phyloP scores from a whole-genome alignment of 257 asterid genomes.

The Orobanche coerulescens region DNA sequence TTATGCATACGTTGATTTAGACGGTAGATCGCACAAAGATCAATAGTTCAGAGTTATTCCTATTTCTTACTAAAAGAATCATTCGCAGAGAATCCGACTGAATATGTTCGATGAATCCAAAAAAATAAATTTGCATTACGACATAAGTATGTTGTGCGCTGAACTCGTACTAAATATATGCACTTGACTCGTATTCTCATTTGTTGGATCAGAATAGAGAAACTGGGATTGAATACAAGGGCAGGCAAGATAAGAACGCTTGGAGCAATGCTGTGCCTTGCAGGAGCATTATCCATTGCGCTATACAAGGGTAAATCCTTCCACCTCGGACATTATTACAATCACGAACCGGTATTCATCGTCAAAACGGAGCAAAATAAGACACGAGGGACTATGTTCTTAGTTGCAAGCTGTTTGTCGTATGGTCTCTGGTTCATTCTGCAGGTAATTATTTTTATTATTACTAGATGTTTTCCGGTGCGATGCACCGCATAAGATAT shows the following conservation, averaged over 20 bases:
- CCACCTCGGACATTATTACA: slow-evolving; percentile 16
- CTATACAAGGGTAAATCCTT: slow-evolving; percentile 45
- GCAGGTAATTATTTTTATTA: slow-evolving; percentile 33
- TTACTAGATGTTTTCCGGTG: background rate
- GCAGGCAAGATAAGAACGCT: slow-evolving; percentile 34
- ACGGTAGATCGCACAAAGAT: too few relatives aligned
- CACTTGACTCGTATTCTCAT: too few relatives aligned
- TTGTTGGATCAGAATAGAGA: slow-evolving; percentile 33
- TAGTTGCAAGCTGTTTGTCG: slow-evolving; percentile 35
- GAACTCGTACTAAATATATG: too few relatives aligned
- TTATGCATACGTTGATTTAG: too few relatives aligned
- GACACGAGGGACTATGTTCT: slow-evolving; percentile 48
- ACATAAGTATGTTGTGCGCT: too few relatives aligned
- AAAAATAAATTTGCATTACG: too few relatives aligned
- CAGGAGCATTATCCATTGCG: slow-evolving; percentile 40
- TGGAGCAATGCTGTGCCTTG: slow-evolving; percentile 49
- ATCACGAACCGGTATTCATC: background rate
- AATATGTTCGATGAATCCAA: too few relatives aligned
- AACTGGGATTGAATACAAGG: slow-evolving; percentile 21
- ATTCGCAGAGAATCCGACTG: too few relatives aligned
- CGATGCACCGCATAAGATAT: too few relatives aligned
- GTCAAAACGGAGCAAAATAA: slow-evolving; percentile 9
- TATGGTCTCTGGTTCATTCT: slow-evolving; percentile 49
- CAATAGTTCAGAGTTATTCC: too few relatives aligned
- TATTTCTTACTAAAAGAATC: too few relatives aligned